A percentile compares a stretch with the other conserved stretches of the same genome.
Evolutionary conservation across 306 rosid species (phyloP).

Genomic region (Astragalus membranaceus): DNA sequence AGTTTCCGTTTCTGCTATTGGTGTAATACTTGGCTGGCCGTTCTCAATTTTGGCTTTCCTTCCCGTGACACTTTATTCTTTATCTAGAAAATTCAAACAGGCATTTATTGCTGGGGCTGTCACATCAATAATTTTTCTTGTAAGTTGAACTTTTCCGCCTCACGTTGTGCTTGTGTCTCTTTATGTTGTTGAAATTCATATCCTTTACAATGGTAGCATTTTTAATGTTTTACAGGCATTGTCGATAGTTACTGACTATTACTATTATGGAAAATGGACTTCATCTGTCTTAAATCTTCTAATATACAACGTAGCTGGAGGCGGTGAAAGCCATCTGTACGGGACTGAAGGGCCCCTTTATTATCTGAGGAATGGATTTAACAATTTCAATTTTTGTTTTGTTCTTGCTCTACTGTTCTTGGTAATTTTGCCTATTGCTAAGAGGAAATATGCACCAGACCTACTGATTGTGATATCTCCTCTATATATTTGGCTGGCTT

Average conservation of each 20-base stretch:
- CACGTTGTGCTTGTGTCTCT: not conserved
- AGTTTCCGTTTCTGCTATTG: conserved; percentile 70
- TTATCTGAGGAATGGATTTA: conserved; percentile 91
- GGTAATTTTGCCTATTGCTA: conserved; percentile 61
- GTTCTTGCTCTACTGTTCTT: conserved; percentile 80
- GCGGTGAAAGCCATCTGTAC: conserved; percentile 93
- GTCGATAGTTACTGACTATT: conserved; percentile 55
- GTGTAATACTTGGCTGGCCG: conserved; percentile 99
- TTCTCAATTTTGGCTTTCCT: conserved; percentile 93
- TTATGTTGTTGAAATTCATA: conserved; percentile 11
- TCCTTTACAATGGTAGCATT: not conserved
- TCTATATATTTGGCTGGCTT: conserved; percentile 76
- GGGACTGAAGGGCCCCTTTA: conserved; percentile 81
- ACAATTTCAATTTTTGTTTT: conserved; percentile 83
- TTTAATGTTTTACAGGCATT: conserved; percentile 44
- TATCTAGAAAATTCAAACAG: conserved; percentile 52
- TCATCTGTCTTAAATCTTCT: conserved; percentile 85
- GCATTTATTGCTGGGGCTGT: conserved; percentile 68
- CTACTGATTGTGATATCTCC: conserved; percentile 85
- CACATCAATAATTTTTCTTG: conserved; percentile 68
- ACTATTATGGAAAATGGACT: conserved; percentile 80
- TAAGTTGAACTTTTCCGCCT: conserved; percentile 31
- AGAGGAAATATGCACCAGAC: conserved; percentile 72
- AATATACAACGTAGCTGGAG: conserved; percentile 81
- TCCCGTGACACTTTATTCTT: conserved; percentile 70